Percentiles rank a stretch among this genome's conserved stretches.
Evolutionary conservation across 805 yeast genomes (phyloP).

Genomic region (Myxozyma geophila): DNA sequence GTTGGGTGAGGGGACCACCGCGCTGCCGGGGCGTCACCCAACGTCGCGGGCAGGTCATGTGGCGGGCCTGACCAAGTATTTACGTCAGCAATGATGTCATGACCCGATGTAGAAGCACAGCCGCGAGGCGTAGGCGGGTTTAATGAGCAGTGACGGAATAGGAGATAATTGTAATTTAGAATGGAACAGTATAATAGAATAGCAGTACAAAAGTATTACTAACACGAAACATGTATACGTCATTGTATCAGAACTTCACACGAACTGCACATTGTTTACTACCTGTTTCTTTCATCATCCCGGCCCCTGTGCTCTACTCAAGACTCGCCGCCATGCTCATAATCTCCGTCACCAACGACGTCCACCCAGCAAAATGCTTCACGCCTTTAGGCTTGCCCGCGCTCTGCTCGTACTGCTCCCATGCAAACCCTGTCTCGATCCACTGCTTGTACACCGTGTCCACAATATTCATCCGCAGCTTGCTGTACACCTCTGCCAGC

Average conservation of each 20-base stretch:
- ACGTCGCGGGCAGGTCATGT: constrained; percentile 17
- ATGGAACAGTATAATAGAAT: too few species aligned
- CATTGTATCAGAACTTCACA: too few species aligned
- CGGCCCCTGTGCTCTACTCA: neutral
- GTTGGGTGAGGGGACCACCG: constrained; percentile 12
- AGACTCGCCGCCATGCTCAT: constrained; percentile 75
- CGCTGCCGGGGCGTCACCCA: constrained; percentile 13
- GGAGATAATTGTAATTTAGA: too few species aligned
- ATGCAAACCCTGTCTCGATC: constrained; percentile 75
- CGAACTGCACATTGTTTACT: too few species aligned
- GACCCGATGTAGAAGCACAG: neutral
- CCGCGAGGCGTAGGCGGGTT: too few species aligned
- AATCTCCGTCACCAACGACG: constrained; percentile 76
- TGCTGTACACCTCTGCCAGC: constrained; percentile 57
- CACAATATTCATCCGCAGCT: constrained; percentile 69
- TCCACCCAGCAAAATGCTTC: constrained; percentile 93
- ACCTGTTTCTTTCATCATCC: too few species aligned
- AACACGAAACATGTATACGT: too few species aligned
- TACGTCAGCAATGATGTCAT: constrained; percentile 13
- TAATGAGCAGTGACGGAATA: too few species aligned
- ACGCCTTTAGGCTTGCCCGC: constrained; percentile 82
- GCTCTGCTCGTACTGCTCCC: constrained; percentile 85
- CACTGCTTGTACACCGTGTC: constrained; percentile 71
- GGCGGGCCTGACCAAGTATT: constrained; percentile 2
- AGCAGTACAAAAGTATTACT: too few species aligned